Base-by-base conservation (phyloP, 805 yeast species). In the Schwanniomyces occidentalis region DNA sequence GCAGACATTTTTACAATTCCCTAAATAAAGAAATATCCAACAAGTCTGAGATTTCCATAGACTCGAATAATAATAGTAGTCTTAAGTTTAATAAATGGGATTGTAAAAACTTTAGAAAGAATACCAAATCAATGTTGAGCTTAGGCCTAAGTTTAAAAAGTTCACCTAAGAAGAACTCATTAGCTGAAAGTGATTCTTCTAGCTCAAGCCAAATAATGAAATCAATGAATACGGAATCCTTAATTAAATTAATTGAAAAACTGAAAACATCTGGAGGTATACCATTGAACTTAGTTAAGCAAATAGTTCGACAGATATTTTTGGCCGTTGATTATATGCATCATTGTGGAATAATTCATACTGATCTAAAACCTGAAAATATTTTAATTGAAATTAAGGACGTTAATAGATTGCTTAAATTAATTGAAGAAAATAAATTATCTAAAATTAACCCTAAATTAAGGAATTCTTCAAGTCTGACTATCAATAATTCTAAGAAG, bases 301-400 rank as follows among this genome's bases (percentile, higher is more conserved):
- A 71, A 46, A 76, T 80, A 22, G 62, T 79, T 7, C 75, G 69
- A 41, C 85, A 80, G 52, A 49, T 79, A 24, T 59, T 79, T 23
- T 42, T 71, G 25, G 78, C 81, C 1, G 51, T 80, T 39, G 82
- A 79, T 52, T 78, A 73, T 48, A 58, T 80, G 44, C 86, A 80
- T 53, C 69, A 62, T 47, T 44, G 52, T 31, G 63, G 65, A 7
- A 47, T 63, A 4, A 52, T 61, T 29, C 73, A 68, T 50, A 68
- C 73, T 5, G 73, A 68, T 39, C 51, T 68, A 31, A 68, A 68
- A 37, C 73, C 73, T 0, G 73, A 68, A 36, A 66, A 66, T 42
- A 55, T 62, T 19, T 41, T 52, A 27, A 40, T 51, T 32, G 54
- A 35, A 16, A 40, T 79, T 20, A 65, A 69, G 35, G 76, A 77